A percentile compares a stretch with the other conserved stretches of the same genome.
phyloP scores from a whole-genome alignment of 2,329 filamentous ascomycete species.

The Nothomitra cinnamomea region DNA sequence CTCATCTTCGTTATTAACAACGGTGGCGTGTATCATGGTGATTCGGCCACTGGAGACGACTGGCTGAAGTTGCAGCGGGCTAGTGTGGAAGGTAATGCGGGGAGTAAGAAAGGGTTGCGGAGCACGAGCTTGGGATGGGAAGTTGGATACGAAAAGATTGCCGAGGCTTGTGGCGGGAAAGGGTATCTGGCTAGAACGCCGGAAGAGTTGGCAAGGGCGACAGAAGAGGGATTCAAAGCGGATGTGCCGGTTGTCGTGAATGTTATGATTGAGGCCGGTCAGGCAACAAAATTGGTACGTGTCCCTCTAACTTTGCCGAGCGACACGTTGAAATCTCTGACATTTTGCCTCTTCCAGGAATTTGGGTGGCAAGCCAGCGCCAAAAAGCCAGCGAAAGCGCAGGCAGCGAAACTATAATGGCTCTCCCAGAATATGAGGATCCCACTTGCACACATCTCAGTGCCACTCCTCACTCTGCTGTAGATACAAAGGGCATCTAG shows the following conservation, averaged over 20 bases:
- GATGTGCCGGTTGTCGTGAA: constrained; percentile 35
- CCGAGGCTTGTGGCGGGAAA: constrained; percentile 35
- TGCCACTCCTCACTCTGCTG: no score
- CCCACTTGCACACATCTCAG: no score
- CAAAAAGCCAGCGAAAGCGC: constrained; percentile 5
- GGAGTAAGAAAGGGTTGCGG: constrained; percentile 23
- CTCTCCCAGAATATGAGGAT: no score
- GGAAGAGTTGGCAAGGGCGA: constrained; percentile 33
- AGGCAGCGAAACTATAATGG: neutral
- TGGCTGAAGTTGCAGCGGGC: constrained; percentile 26
- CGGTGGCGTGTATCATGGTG: constrained; percentile 25
- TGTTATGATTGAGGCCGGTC: constrained; percentile 35
- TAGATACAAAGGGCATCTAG: no score
- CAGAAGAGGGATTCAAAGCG: constrained; percentile 30
- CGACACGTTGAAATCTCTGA: neutral
- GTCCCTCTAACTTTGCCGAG: neutral
- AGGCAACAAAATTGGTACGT: constrained; percentile 23
- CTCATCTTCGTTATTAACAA: constrained; percentile 41
- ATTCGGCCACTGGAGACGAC: constrained; percentile 15
- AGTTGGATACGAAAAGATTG: constrained; percentile 37
- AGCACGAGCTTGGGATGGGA: constrained; percentile 35
- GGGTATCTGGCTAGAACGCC: constrained; percentile 34
- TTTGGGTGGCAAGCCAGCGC: constrained; percentile 11
- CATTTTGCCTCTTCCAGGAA: constrained; percentile 3
- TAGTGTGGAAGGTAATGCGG: constrained; percentile 19